phyloP scores from a whole-genome alignment of 345 rosid species.

The Capsella bursapastoris region DNA sequence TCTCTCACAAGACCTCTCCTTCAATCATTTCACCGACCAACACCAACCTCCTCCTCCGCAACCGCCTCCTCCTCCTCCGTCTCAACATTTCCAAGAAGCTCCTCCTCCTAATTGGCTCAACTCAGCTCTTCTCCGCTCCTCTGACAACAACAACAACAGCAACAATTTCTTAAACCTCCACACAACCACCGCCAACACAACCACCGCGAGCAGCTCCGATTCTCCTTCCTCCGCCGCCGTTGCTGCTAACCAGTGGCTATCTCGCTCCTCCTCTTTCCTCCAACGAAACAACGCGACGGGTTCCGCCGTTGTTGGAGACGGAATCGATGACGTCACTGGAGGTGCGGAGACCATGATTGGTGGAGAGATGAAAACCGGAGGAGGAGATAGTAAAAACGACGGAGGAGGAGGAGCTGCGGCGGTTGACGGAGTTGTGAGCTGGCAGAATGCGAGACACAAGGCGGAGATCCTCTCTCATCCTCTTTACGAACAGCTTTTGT shows the following conservation, averaged over 20 bases:
- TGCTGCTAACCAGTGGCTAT: conserved; percentile 69
- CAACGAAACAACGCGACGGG: conserved; percentile 50
- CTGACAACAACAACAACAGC: conserved; percentile 41
- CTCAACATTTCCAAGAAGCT: conserved; percentile 52
- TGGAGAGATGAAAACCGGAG: conserved; percentile 41
- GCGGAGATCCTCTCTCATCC: conserved; percentile 91
- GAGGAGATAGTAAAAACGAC: conserved; percentile 34
- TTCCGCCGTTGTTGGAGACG: conserved; percentile 57
- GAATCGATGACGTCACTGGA: conserved; percentile 60
- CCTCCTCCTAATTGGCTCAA: conserved; percentile 86
- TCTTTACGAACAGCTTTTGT: conserved; percentile 85
- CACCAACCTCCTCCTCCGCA: conserved; percentile 49
- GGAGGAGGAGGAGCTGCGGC: conserved; percentile 52
- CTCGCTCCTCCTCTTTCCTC: conserved; percentile 64
- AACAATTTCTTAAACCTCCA: conserved; percentile 77
- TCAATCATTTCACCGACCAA: conserved; percentile 76
- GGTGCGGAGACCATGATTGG: conserved; percentile 53
- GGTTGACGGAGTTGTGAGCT: conserved; percentile 62
- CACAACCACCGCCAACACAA: conserved; percentile 47
- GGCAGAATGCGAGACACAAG: conserved; percentile 90
- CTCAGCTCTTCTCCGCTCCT: conserved; percentile 75
- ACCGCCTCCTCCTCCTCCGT: conserved; percentile 38
- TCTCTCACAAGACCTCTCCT: conserved; percentile 71
- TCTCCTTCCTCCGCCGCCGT: conserved; percentile 52
- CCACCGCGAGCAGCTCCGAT: conserved; percentile 49